Base-by-base conservation (phyloP, 176 grass and related monocot species). In the Alloteropsis semialata region DNA sequence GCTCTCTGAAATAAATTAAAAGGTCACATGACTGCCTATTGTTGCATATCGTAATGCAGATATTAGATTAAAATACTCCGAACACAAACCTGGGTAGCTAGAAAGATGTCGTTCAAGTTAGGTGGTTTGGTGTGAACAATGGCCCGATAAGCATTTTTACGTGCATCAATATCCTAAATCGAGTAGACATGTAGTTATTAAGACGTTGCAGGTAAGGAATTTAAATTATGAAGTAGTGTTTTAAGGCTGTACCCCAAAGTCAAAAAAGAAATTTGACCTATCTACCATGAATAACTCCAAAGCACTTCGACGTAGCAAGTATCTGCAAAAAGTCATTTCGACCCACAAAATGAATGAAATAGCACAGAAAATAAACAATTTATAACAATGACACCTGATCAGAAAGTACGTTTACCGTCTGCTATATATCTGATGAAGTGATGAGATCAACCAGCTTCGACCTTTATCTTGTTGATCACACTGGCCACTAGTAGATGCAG, bases 201-300 rank as follows among this genome's bases (percentile, higher is more conserved):
- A 42, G 45, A 69, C 71, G 76, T 1, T 15, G 21, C 48, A 90
- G 46, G 44, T 51, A 81, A 79, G 33, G 2, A 63, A 73, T 49
- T 85, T 46, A 75, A 87, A 53, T 7, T 57, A 54, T 3, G 66
- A 11, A 71, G 58, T 79, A 57, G 56, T 48, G 73, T 79, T 63
- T 79, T 5, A 82, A 82, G 56, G 17, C 63, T 56, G 32, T 98
- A 98, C 96, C 92, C 89, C 89, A 46, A 95, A 98, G 79, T 98
- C 96, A 87, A 98, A 95, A 87, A 98, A 98, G 84, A 92, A 98
- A 81, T 95, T 98, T 21, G 96, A 98, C 33, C 96, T 90, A 77
- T 98, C 96, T 65, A 98, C 85, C 96, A 98, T 98, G 83, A 98
- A 98, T 76, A 98, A 76, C 87, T 98, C 96, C 91, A 98, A 90